phyloP scores from a whole-genome alignment of 805 yeast genomes.

The Hanseniaspora jakobsenii region DNA sequence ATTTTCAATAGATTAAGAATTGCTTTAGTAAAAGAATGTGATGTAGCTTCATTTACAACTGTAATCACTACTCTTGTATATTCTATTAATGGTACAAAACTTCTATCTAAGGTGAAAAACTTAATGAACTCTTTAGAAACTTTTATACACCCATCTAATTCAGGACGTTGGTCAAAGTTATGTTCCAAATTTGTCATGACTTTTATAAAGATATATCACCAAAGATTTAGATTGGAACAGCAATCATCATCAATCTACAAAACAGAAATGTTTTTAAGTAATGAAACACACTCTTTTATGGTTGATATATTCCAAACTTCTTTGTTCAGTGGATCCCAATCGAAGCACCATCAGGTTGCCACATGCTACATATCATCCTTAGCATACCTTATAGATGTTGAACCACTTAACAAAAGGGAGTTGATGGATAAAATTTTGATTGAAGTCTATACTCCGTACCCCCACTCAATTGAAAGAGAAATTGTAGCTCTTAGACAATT shows the following conservation, averaged over 20 bases:
- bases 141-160: constrained; percentile 82
- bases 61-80: constrained; percentile 40
- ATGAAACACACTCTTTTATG: constrained; percentile 27
- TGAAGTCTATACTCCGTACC: constrained; percentile 69
- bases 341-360: constrained; percentile 48
- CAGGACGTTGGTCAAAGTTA: constrained; percentile 74
- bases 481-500: constrained; percentile 58
- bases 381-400: constrained; percentile 50
- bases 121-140: constrained; percentile 63
- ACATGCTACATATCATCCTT: constrained; percentile 49
- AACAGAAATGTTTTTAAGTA: constrained; percentile 25
- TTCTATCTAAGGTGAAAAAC: constrained; percentile 41
- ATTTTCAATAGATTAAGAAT: constrained; percentile 45
- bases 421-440: constrained; percentile 44
- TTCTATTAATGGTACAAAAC: constrained; percentile 45
- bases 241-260: constrained; percentile 24
- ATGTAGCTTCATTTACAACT: constrained; percentile 34
- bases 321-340: constrained; percentile 61
- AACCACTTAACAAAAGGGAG: constrained; percentile 33
- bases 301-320: constrained; percentile 38
- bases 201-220: constrained; percentile 48
- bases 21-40: constrained; percentile 30
- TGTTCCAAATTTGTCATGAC: constrained; percentile 55
- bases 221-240: constrained; percentile 42
- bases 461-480: constrained; percentile 69